Percentiles rank a stretch among this genome's conserved stretches.
Conservation (phyloP, 1,284 basidiomycete genomes). For the Earliella scabrosa region DNA sequence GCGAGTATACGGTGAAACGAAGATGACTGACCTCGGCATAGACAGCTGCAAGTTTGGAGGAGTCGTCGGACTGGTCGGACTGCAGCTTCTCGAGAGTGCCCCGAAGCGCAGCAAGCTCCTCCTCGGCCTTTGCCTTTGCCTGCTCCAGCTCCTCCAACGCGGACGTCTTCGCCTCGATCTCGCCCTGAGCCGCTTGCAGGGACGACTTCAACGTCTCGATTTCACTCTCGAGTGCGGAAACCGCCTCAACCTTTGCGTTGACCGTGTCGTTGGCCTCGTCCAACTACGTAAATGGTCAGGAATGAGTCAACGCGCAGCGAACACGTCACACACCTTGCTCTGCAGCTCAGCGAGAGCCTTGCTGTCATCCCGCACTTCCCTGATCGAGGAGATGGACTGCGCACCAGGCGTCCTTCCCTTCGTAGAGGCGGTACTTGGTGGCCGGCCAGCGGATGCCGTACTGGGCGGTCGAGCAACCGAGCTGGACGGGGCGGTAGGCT, state of each 20-base stretch:
- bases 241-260: slow-evolving; percentile 50
- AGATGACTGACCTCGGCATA: slow-evolving; percentile 54
- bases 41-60: slow-evolving; percentile 43
- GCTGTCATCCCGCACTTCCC: slow-evolving; percentile 66
- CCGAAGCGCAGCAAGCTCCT: slow-evolving; percentile 49
- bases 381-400: slow-evolving; percentile 71
- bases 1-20: not conserved
- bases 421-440: slow-evolving; percentile 34
- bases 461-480: slow-evolving; percentile 31
- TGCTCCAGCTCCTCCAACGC: slow-evolving; percentile 50
- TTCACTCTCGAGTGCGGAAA: slow-evolving; percentile 55
- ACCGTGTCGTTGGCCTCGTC: slow-evolving; percentile 57
- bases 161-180: slow-evolving; percentile 50
- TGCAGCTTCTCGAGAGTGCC: slow-evolving; percentile 47
- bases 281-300: slow-evolving; percentile 47
- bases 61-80: slow-evolving; percentile 42
- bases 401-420: slow-evolving; percentile 46
- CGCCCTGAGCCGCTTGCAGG: slow-evolving; percentile 50
- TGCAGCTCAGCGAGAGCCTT: slow-evolving; percentile 61
- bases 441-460: slow-evolving; percentile 33
- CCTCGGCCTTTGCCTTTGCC: slow-evolving; percentile 52
- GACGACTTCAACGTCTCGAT: slow-evolving; percentile 53
- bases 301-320: not conserved
- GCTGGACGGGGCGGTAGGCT: slow-evolving; percentile 24
- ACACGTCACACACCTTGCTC: slow-evolving; percentile 50